These are phyloP conservation scores for Aspergillus olivimuriae DNA, from an alignment of 495 filamentous ascomycete genomes.

Conservation along the genomic window DNA sequence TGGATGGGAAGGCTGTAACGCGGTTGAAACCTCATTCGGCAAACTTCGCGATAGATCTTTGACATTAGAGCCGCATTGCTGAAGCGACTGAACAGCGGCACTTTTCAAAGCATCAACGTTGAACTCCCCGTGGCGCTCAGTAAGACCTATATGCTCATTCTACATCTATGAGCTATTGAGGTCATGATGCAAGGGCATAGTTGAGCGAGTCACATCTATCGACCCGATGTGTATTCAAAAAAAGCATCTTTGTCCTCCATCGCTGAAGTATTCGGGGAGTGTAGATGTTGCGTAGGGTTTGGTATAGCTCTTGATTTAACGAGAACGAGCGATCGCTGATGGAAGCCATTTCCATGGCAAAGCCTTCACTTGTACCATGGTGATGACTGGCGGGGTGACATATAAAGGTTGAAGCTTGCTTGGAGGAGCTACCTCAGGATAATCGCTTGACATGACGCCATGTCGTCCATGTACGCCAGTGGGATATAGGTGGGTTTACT, in stretches of 20 bases:
- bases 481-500: too few species aligned
- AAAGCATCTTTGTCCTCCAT: constrained; percentile 7
- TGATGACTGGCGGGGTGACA: too few species aligned
- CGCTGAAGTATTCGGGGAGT: constrained; percentile 4
- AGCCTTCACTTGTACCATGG: too few species aligned
- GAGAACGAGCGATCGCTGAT: background rate
- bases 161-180: constrained; percentile 5
- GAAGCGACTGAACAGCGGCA: constrained; percentile 5
- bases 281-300: constrained; percentile 1
- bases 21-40: constrained; percentile 10
- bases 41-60: constrained; percentile 6
- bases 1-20: too few species aligned
- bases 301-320: background rate
- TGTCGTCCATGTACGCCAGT: too few species aligned
- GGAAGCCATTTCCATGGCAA: constrained; percentile 6
- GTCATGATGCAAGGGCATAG: constrained; percentile 3
- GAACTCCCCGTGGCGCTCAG: constrained; percentile 4
- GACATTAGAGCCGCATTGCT: constrained; percentile 1
- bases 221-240: constrained; percentile 9
- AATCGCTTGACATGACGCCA: too few species aligned
- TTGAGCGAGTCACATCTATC: constrained; percentile 8
- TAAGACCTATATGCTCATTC: constrained; percentile 6
- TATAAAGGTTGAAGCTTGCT: too few species aligned
- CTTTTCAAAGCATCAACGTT: constrained; percentile 6
- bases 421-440: too few species aligned